Evolutionary conservation across 2,329 filamentous ascomycete genomes (phyloP).

Genomic region (Xylariaceae sp.): DNA sequence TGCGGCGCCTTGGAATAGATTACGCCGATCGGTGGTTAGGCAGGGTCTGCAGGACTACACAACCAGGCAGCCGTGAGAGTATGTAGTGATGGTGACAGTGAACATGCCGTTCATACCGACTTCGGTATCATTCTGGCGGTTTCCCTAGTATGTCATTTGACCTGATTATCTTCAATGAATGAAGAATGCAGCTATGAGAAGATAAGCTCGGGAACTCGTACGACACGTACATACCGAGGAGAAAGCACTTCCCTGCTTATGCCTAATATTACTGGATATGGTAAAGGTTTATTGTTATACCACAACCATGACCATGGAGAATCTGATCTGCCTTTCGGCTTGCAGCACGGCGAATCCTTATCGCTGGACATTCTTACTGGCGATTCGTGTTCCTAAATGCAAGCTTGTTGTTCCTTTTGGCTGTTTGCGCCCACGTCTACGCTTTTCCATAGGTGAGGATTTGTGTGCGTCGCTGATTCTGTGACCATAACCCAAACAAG

Average conservation of each 20-base stretch:
- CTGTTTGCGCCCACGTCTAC: background rate
- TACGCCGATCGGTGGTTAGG: conserved; percentile 26
- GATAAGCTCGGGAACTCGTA: conserved; percentile 15
- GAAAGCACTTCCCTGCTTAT: background rate
- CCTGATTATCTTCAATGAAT: background rate
- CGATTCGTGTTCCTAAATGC: background rate
- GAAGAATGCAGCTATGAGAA: conserved; percentile 1
- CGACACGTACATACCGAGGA: conserved; percentile 5
- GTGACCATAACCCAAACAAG: background rate
- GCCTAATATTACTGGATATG: conserved; percentile 4
- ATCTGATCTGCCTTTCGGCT: background rate
- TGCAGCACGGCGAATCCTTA: background rate
- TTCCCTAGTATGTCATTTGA: conserved; percentile 13
- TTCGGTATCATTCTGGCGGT: background rate
- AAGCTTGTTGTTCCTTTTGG: background rate
- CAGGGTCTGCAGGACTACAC: background rate
- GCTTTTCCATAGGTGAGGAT: background rate
- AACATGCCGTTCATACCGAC: background rate
- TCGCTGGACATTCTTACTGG: background rate
- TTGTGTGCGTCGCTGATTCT: conserved; percentile 7
- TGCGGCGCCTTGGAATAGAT: conserved; percentile 14
- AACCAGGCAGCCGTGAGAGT: background rate
- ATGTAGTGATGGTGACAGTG: background rate
- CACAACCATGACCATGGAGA: background rate
- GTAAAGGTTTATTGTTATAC: conserved; percentile 4